Conservation (phyloP, 2,329 filamentous ascomycete species). For the Chaetomiaceae sp. region DNA sequence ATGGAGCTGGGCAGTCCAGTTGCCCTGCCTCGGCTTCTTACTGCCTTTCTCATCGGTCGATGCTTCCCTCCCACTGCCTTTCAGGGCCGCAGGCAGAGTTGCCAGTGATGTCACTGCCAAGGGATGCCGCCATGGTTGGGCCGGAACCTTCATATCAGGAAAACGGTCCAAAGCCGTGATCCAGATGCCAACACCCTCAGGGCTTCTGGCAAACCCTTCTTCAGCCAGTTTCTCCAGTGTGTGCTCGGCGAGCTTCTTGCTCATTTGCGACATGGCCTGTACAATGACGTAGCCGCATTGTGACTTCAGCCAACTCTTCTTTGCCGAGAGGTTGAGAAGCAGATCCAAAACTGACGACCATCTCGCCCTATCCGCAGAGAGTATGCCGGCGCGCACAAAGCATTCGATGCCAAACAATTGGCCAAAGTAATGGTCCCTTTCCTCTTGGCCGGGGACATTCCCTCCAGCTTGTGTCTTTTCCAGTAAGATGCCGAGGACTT, state of each 20-base stretch:
- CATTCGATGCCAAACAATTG: slow-evolving; percentile 83
- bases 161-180: slow-evolving; percentile 63
- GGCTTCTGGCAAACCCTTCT: slow-evolving; percentile 68
- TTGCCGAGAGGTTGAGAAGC: slow-evolving; percentile 68
- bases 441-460: slow-evolving; percentile 64
- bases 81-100: slow-evolving; percentile 70
- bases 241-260: slow-evolving; percentile 52
- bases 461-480: slow-evolving; percentile 53
- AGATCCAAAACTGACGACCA: slow-evolving; percentile 68
- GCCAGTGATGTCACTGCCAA: slow-evolving; percentile 64
- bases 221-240: slow-evolving; percentile 60
- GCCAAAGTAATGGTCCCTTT: slow-evolving; percentile 79
- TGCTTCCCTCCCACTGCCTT: slow-evolving; percentile 61
- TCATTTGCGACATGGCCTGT: slow-evolving; percentile 63
- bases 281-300: slow-evolving; percentile 82
- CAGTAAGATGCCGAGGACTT: slow-evolving; percentile 48
- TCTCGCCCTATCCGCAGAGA: slow-evolving; percentile 57
- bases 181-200: slow-evolving; percentile 89
- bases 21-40: slow-evolving; percentile 58
- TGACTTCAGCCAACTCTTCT: slow-evolving; percentile 84
- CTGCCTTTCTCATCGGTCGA: slow-evolving; percentile 42
- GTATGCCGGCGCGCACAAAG: slow-evolving; percentile 71
- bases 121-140: slow-evolving; percentile 74
- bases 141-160: slow-evolving; percentile 59
- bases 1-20: slow-evolving; percentile 75